Evolutionary conservation across 2,329 filamentous ascomycete genomes (phyloP).

Genomic region (Orbilia ellipsospora): DNA sequence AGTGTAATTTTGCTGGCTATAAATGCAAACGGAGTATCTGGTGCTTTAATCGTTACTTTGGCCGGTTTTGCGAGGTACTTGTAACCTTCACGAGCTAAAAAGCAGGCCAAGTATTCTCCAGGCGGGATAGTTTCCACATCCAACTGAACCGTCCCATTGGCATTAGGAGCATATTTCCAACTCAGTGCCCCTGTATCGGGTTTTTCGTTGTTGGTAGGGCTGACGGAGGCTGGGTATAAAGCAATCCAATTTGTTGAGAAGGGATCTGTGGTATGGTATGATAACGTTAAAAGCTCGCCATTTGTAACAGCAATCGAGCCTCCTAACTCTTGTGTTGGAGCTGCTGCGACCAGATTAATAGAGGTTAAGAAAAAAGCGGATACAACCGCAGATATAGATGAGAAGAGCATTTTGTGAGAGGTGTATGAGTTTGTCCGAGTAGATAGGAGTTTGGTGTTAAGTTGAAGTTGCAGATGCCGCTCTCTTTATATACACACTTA

Average conservation of each 20-base stretch:
- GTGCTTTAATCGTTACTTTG: conserved; percentile 58
- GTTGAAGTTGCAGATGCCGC: too few species aligned
- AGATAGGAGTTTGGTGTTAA: too few species aligned
- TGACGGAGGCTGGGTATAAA: conserved; percentile 61
- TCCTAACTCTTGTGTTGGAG: conserved; percentile 4
- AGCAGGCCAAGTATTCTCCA: conserved; percentile 74
- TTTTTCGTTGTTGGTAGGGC: conserved; percentile 61
- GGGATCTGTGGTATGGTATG: conserved; percentile 60
- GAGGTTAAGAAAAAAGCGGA: conserved; percentile 21
- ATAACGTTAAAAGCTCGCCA: conserved; percentile 59
- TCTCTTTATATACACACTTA: too few species aligned
- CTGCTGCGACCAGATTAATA: background rate
- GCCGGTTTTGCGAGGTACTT: conserved; percentile 62
- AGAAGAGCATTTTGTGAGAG: conserved; percentile 18
- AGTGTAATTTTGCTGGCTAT: conserved; percentile 60
- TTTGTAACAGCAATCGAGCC: conserved; percentile 13
- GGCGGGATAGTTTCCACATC: conserved; percentile 84
- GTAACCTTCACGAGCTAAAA: conserved; percentile 79
- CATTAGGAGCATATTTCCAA: conserved; percentile 61
- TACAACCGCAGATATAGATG: conserved; percentile 13
- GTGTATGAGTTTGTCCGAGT: too few species aligned
- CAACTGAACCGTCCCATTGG: conserved; percentile 78
- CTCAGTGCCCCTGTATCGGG: conserved; percentile 58
- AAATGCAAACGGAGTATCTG: conserved; percentile 57
- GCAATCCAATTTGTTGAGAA: conserved; percentile 63